Evolutionary conservation across 305 asterid genomes (phyloP).

Genomic region (Solanum chacoense): DNA sequence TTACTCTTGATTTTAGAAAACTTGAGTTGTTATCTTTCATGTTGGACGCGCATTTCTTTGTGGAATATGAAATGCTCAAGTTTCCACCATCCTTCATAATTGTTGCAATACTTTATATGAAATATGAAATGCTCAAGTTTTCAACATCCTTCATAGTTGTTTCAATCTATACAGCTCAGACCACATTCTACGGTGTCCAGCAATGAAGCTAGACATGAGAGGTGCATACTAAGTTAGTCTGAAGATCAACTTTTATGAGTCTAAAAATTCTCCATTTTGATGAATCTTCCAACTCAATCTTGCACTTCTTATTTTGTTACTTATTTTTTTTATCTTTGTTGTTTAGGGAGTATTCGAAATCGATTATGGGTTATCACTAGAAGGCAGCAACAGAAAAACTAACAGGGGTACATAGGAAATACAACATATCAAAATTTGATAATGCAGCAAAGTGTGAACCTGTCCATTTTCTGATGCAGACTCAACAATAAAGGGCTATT

Average conservation of each 20-base stretch:
- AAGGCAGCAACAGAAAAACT: conserved; percentile 41
- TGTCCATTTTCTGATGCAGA: background rate
- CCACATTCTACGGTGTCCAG: conserved; percentile 39
- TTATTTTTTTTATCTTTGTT: no score
- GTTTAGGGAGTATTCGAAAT: conserved; percentile 45
- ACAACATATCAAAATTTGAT: background rate
- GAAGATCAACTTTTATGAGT: conserved; percentile 61
- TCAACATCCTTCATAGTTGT: conserved; percentile 6
- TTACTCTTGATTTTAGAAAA: background rate
- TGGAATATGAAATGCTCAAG: background rate
- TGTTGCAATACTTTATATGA: background rate
- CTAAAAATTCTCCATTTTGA: background rate
- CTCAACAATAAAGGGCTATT: background rate
- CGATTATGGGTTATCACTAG: conserved; percentile 33
- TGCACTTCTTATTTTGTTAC: background rate
- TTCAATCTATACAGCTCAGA: conserved; percentile 57
- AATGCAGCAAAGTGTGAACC: background rate
- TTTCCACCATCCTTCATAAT: background rate
- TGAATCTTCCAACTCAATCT: background rate
- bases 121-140: background rate
- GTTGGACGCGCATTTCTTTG: background rate
- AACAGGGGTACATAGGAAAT: background rate
- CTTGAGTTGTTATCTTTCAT: background rate
- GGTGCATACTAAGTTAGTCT: conserved; percentile 55
- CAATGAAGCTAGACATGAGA: conserved; percentile 81